A percentile compares a stretch with the other conserved stretches of the same genome.
phyloP scores from a whole-genome alignment of 2,329 filamentous ascomycete species.

The Botryotinia globosa region DNA sequence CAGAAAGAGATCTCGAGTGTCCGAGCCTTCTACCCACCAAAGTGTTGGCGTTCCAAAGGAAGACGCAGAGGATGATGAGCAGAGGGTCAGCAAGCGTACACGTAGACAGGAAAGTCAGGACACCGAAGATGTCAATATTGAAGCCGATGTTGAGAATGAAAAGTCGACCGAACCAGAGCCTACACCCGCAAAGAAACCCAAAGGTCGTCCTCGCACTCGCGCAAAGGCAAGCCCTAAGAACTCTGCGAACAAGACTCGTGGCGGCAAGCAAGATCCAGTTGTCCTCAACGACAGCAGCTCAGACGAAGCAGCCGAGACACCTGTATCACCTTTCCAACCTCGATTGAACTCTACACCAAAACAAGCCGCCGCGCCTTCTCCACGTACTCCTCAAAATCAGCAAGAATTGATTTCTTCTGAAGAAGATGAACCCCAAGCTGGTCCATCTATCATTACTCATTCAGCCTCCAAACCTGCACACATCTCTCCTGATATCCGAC shows the following conservation, averaged over 20 bases:
- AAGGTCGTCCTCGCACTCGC: background rate
- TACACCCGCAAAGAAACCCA: background rate
- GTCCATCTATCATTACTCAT: background rate
- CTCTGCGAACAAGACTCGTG: background rate
- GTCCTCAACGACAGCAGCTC: background rate
- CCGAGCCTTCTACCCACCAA: background rate
- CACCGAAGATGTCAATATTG: background rate
- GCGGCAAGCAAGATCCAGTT: conserved; percentile 11
- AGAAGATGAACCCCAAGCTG: conserved; percentile 1
- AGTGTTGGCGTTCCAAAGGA: background rate
- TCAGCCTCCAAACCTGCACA: background rate
- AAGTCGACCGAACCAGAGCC: conserved; percentile 6
- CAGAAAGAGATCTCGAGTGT: conserved; percentile 16
- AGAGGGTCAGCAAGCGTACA: conserved; percentile 10
- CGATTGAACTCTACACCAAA: conserved; percentile 1
- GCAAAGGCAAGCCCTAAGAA: background rate
- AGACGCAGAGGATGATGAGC: background rate
- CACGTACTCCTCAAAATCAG: background rate
- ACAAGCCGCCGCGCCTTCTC: background rate
- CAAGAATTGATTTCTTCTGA: background rate
- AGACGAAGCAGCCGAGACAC: conserved; percentile 6
- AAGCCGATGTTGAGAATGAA: background rate
- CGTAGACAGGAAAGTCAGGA: background rate
- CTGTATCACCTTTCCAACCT: background rate
- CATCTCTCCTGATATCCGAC: background rate